Conservation (phyloP, 2,329 filamentous ascomycete species). For the Gnomoniopsis sp. region DNA sequence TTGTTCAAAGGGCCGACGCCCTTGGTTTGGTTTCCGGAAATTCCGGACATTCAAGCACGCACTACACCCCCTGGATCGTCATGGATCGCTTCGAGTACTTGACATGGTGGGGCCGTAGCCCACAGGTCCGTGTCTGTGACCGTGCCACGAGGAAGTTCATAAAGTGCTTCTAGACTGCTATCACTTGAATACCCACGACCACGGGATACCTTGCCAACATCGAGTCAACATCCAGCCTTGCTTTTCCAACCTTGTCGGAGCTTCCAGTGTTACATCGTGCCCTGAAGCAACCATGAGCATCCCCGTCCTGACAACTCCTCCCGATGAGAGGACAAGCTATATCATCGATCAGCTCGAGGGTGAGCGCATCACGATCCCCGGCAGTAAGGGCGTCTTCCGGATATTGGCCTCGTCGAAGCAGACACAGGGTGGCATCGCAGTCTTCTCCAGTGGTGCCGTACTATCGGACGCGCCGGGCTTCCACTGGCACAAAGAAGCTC, state of each 20-base stretch:
- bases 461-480: conserved; percentile 47
- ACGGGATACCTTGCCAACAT: no score
- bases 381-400: conserved; percentile 48
- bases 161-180: no score
- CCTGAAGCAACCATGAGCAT: conserved; percentile 26
- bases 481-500: conserved; percentile 54
- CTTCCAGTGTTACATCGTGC: neutral
- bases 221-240: no score
- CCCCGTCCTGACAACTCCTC: conserved; percentile 32
- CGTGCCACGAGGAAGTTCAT: no score
- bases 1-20: no score
- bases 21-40: no score
- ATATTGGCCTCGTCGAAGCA: conserved; percentile 50
- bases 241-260: neutral
- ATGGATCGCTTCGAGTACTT: no score
- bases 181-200: no score
- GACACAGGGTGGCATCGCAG: conserved; percentile 46
- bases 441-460: conserved; percentile 47
- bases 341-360: conserved; percentile 47
- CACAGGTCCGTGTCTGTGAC: no score
- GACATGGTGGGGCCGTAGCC: no score
- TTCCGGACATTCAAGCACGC: no score
- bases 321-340: conserved; percentile 36
- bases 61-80: no score
- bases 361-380: conserved; percentile 48